Evolutionary conservation across 257 asterid species (phyloP), one percentile per base, ranked within the genome.

Genomic region (Prunella vulgaris): DNA sequence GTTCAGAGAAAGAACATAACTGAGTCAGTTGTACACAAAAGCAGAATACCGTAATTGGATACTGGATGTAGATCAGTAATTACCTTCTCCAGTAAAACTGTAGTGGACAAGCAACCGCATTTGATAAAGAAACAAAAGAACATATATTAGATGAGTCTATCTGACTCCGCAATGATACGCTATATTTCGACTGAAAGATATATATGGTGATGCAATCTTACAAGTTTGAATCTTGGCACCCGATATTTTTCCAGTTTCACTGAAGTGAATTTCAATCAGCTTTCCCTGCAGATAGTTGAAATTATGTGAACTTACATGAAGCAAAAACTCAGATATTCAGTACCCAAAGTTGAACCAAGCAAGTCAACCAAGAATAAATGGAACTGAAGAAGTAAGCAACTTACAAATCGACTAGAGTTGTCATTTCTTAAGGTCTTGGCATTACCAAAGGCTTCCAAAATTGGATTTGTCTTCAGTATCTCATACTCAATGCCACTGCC

Each of bases 31-130:
- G 69, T 5, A 74, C 64, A 35, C 61, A 64, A 59, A 76, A 66
- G n/a, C 54, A 70, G 40, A 70, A 49, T 58, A 49, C 61, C 59
- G 46, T 58, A 79, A 15, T 48, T 52, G 49, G 73, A 54, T 69
- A 68, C 49, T 49, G 64, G 30, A 20, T 58, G 70, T 63, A 73
- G 59, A 69, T 35, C 15, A 77, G 70, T 54, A 69, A 22, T 48
- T 91, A 94, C 99, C 99, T 94, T 94, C 81, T 94, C 99, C 76
- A 94, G 95, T 86, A 94, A 79, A 86, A 94, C 99, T 94, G 74
- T 37, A 79, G 59, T 72, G 69, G 68, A 32, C 60, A 70, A 64
- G 58, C 66, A 42, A 64, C 73, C 74, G 58, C 48, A 58, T 75
- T 69, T 22, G 82, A 60, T 72, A 78, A 40, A 61, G 67, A 75